Base-by-base conservation (phyloP, 129 eudicot genomes). In the Calendula officinalis region DNA sequence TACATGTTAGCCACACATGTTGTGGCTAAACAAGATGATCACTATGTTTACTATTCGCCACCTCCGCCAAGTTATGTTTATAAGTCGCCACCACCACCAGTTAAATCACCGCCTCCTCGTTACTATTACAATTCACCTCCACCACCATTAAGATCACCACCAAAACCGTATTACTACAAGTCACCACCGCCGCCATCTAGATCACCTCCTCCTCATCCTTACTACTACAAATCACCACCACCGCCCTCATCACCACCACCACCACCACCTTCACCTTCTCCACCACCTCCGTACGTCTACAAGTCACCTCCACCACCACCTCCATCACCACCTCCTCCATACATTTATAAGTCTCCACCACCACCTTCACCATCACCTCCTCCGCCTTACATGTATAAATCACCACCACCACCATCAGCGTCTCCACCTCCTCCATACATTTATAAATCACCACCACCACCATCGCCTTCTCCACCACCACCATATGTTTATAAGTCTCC, bases 51-150 rank as follows among this genome's bases (percentile, higher is more conserved):
- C 64, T 8, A 41, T 0, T 54, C 77, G 36, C 77, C 77, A 7
- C 77, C 60, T 8, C 62, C 36, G 3, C 48, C 62, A 33, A 55
- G 7, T 12, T 54, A 67, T 67, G 8, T 3, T 9, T 67, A 67
- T 12, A 67, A 67, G 64, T 55, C 69, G 2, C 68, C 77, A 34
- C 75, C 68, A 22, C 68, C 68, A 1, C 58, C 68, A 6, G 12
- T 16, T 17, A 46, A 34, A 35, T 50, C 60, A 39, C 40, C 60
- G 1, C 38, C 32, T 6, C 51, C 60, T 37, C 67, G 60, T 2
- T 59, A 64, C 33, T 37, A 48, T 35, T 64, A 67, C 8, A 8
- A 4, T 1, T 68, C 73, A 0, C 73, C 73, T 8, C 56, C 72
- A 27, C 72, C 60, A 1, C 45, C 71, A 48, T 2, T 6, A 6